A percentile compares a stretch with the other conserved stretches of the same genome.
These are phyloP conservation scores for Tetrahymena elliotti DNA, from an alignment of 73 alveolate genomes.

Conservation along the genomic window DNA sequence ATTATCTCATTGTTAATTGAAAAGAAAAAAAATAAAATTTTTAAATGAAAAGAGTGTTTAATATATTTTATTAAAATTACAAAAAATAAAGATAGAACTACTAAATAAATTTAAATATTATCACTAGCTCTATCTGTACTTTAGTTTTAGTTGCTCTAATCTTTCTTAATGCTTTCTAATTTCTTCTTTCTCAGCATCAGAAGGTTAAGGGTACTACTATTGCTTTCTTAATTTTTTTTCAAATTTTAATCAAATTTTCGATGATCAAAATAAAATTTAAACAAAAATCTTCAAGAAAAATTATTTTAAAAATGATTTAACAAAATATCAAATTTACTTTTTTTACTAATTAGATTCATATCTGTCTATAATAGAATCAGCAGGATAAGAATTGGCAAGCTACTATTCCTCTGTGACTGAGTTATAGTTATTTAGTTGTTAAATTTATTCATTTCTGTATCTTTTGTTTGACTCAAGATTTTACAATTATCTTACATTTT, in stretches of 20 bases:
- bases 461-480: not conserved
- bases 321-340: not conserved
- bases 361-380: not conserved
- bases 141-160: not conserved
- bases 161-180: not conserved
- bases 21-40: no score
- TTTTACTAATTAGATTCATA: not conserved
- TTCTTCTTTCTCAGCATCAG: not conserved
- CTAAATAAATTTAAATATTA: not conserved
- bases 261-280: no score
- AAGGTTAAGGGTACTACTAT: not conserved
- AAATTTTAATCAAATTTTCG: no score
- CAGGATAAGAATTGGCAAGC: not conserved
- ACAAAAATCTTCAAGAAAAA: no score
- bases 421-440: not conserved
- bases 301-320: no score
- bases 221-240: not conserved
- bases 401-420: not conserved
- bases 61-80: not conserved
- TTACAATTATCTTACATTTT: not conserved
- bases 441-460: not conserved
- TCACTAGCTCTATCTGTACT: not conserved
- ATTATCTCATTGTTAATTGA: no score
- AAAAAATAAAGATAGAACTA: not conserved
- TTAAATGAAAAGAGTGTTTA: not conserved